Evolutionary conservation across 495 filamentous ascomycete genomes (phyloP).

Genomic region (Podospora pseudopauciseta): DNA sequence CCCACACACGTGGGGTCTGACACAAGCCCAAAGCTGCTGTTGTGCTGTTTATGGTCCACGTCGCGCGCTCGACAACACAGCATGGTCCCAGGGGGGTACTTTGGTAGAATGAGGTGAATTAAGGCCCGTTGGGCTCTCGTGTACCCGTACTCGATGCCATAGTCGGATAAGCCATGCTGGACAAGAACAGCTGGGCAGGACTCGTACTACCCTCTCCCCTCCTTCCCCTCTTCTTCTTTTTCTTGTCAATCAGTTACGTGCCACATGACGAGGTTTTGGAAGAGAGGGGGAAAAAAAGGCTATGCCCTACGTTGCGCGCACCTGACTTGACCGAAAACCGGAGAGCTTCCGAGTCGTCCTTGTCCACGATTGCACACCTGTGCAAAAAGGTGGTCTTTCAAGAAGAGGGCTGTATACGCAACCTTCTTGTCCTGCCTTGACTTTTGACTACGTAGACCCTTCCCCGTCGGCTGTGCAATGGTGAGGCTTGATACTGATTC

Average conservation of each 20-base stretch:
- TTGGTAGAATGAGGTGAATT: neutral
- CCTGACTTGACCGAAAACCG: neutral
- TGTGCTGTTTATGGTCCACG: neutral
- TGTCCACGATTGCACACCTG: neutral
- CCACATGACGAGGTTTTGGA: neutral
- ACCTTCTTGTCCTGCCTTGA: neutral
- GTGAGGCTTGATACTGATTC: slow-evolving; percentile 2
- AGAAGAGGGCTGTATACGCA: neutral
- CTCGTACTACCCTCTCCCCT: neutral
- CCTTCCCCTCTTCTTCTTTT: neutral
- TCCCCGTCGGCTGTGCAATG: neutral
- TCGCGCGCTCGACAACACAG: neutral
- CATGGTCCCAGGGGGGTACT: neutral
- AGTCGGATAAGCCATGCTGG: slow-evolving; percentile 3
- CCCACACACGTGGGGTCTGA: neutral
- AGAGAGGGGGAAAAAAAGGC: neutral
- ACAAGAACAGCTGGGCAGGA: neutral
- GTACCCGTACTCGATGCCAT: neutral
- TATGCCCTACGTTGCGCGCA: slow-evolving; percentile 1
- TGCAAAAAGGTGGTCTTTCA: neutral
- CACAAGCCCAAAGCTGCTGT: neutral
- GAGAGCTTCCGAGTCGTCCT: neutral
- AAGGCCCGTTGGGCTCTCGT: neutral
- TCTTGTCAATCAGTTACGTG: neutral
- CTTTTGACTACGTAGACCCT: slow-evolving; percentile 3